These are phyloP conservation scores for Quercus bicolor DNA, from an alignment of 306 rosid genomes.

Conservation along the genomic window DNA sequence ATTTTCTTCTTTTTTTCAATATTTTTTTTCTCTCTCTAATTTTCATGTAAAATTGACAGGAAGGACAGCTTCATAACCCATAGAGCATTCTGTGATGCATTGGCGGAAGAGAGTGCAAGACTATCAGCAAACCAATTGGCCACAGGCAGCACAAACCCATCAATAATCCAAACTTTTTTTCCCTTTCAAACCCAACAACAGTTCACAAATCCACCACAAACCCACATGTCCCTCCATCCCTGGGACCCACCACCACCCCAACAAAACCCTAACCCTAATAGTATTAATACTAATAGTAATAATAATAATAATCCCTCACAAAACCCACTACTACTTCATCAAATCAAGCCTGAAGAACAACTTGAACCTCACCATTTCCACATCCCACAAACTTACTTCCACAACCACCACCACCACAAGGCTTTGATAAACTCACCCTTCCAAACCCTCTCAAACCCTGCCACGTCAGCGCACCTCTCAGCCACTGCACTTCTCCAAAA, in stretches of 20 bases:
- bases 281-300: no score
- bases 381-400: conserved; percentile 25
- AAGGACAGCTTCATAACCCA: conserved; percentile 97
- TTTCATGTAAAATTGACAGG: conserved; percentile 31
- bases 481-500: conserved; percentile 91
- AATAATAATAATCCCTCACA: not conserved
- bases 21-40: not conserved
- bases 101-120: conserved; percentile 93
- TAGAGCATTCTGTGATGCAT: conserved; percentile 93
- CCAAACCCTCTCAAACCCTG: conserved; percentile 26
- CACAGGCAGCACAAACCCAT: conserved; percentile 16
- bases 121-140: conserved; percentile 49
- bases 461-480: conserved; percentile 71
- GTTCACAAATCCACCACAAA: conserved; percentile 22
- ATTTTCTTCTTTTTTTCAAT: not conserved
- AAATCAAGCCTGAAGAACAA: conserved; percentile 44
- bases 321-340: conserved; percentile 4
- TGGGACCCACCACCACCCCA: conserved; percentile 46
- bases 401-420: not conserved
- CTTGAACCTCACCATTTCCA: conserved; percentile 21
- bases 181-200: conserved; percentile 39
- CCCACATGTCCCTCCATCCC: conserved; percentile 22
- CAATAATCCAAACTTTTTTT: conserved; percentile 38
- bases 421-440: conserved; percentile 42
- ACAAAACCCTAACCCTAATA: conserved; percentile 78